Base-by-base conservation (phyloP, 257 asterid genomes). In the Ophiorrhiza pumila region DNA sequence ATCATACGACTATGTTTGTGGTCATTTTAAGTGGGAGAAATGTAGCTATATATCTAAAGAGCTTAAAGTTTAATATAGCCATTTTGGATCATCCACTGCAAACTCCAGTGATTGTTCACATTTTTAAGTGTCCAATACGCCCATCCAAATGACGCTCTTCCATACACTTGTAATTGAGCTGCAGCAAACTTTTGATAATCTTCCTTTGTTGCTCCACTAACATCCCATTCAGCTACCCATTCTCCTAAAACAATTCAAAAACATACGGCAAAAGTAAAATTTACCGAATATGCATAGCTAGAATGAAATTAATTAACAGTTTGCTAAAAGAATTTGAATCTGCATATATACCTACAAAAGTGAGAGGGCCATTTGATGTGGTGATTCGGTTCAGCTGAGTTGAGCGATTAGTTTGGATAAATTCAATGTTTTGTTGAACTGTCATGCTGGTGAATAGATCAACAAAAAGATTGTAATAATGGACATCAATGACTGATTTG, bases 141-240 rank as follows among this genome's bases (percentile, higher is more conserved):
- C 96, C 97, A 91, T 17, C 96, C 97, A 65, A 91, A 89, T 15
- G 81, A 74, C 4, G 93, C 89, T 23, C 72, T 53, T 7, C 90
- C 89, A 7, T 76, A 91, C 46, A 91, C 94, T 68, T 87, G 23
- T 9, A 91, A 71, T 75, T 91, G 96, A 2, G 91, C 92, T 15
- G 60, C 68, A 3, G 79, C 93, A 23, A 72, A 91, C 35, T 75
- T 80, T 52, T 80, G 85, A 68, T 82, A 89, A 25, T 91, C 96
- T 53, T 79, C 87, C 59, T 89, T 83, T 5, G 77, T 66, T 74
- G 91, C 92, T 9, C 53, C 58, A 18, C 63, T 41, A 20, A 89
- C 82, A 80, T 69, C 79, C 96, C 93, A 91, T 82, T 89, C 97
- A 2, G 87, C 89, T 10, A 78, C 91, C 97, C 97, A 91, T 83